Evolutionary conservation across 352 stramenopile genomes (phyloP), one percentile per base, ranked within the genome.

Genomic region (Pythium apleroticum): DNA sequence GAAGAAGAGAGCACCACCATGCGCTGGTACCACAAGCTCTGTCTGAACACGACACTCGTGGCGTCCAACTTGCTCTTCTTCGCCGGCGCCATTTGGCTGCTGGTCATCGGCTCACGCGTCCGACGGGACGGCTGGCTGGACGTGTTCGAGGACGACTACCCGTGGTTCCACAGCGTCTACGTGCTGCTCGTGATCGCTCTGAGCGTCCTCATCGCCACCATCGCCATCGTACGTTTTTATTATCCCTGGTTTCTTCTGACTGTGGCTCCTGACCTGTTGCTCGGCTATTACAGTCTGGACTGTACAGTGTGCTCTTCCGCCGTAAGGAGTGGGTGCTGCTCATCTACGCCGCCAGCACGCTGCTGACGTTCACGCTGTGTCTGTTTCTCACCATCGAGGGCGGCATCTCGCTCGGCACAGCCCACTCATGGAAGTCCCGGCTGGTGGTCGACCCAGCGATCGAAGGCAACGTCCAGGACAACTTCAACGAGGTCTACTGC

Each of bases 101-200:
- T 74, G 37, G 30, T 33, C 17, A 43, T 19, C 4, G 62, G 57
- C 43, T 33, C 67, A 11, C 35, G 56, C 45, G 37, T 74, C 22
- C 67, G 67, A 33, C 50, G 61, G 4, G 67, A 28, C 15, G 67
- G 67, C 27, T 74, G 67, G 67, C 52, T 74, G 33, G 67, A 74
- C 24, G 56, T 70, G 8, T 70, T 74, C n/a, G 61, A 74, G 22
- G 67, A 74, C 53, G 58, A 70, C 52, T 74, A 67, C 52, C 61
- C 67, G 52, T 74, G 67, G 67, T 70, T 74, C 41, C 52, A 74
- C 58, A 41, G 22, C 43, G 27, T 53, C 43, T 74, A 69, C 57
- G 58, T 70, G 31, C 45, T 67, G 15, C 3, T 52, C 3, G 53
- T 70, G 24, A 31, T 74, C 4, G 33, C 43, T 0, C 45, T 74